Evolutionary conservation across 2,329 filamentous ascomycete genomes (phyloP), one percentile per base, ranked within the genome.

Genomic region (Aspergillus texensis): DNA sequence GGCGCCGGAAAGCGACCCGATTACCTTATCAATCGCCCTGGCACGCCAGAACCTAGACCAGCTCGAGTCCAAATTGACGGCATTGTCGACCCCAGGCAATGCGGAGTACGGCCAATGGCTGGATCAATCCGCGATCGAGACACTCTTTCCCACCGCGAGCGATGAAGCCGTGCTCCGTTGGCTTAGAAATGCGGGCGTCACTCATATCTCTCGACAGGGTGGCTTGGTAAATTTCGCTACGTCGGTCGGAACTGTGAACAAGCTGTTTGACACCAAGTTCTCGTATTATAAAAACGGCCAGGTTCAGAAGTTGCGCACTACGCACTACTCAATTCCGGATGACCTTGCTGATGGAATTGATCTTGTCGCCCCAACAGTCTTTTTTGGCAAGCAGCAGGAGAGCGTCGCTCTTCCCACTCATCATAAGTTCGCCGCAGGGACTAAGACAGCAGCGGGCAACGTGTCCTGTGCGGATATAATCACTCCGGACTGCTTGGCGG

Each of bases 81-180:
- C 77, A 6, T 71, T 82, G 26, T 84, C 83, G 24, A 83, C 82
- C 0, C 84, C 84, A 1, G 78, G 78, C 8, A 75, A 80, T 63
- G 65, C 77, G 4, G 73, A 75, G 19, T 86, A 86, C 66, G 84
- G 84, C 30, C 71, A 83, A 61, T 84, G 85, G 70, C 78, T 84
- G 65, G 78, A 75, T 26, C 73, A 77, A 46, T 73, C 77, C 14
- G 79, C 82, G 43, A 75, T 83, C 61, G 78, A 82, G 53, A 67
- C 75, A 4, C 75, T 82, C 65, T 77, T 84, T 48, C 77, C 74
- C 9, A 70, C 76, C 4, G 76, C 78, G 8, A 76, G 78, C 9
- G 68, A 77, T 9, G 66, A 75, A 0, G 68, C 74, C 1, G 79
- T 83, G 19, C 70, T 77, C 10, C 67, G 64, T 26, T 85, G 83